Evolutionary conservation across 2,329 filamentous ascomycete species (phyloP).

Genomic region (Nemania bipapillata): DNA sequence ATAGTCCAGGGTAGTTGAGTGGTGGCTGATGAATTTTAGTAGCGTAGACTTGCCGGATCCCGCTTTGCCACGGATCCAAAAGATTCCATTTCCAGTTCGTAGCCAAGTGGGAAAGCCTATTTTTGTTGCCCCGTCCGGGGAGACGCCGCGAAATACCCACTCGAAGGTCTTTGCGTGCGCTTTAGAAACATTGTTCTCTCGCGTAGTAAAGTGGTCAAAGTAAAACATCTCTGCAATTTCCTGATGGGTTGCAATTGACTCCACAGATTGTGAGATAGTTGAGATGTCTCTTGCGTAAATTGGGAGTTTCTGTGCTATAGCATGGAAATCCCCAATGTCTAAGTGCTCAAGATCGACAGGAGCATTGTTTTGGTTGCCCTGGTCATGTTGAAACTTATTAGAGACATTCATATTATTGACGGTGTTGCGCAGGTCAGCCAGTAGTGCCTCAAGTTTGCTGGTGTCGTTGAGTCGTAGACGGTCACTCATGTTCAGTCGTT

Average conservation of each 20-base stretch:
- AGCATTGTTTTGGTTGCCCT: too few species aligned
- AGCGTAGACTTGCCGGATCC: constrained; percentile 32
- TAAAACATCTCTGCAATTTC: neutral
- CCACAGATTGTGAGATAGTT: too few species aligned
- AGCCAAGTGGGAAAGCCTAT: constrained; percentile 12
- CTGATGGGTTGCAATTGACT: neutral
- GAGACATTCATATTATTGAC: too few species aligned
- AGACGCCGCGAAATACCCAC: constrained; percentile 9
- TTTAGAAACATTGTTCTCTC: neutral
- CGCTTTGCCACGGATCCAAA: constrained; percentile 26
- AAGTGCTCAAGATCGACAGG: too few species aligned
- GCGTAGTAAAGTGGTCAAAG: neutral
- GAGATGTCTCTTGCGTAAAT: too few species aligned
- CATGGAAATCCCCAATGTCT: too few species aligned
- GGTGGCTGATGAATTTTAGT: constrained; percentile 23
- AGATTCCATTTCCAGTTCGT: neutral
- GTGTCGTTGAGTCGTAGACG: too few species aligned
- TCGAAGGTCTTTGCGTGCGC: constrained; percentile 13
- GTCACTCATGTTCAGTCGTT: too few species aligned
- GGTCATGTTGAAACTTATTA: too few species aligned
- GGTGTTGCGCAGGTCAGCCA: too few species aligned
- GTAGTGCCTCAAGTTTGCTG: too few species aligned
- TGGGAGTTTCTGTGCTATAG: too few species aligned
- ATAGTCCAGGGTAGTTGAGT: constrained; percentile 1
- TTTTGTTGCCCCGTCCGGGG: neutral